Evolutionary conservation across 202 grass and related monocot species (phyloP).

Genomic region (Bolboschoenoplectus hybrid): DNA sequence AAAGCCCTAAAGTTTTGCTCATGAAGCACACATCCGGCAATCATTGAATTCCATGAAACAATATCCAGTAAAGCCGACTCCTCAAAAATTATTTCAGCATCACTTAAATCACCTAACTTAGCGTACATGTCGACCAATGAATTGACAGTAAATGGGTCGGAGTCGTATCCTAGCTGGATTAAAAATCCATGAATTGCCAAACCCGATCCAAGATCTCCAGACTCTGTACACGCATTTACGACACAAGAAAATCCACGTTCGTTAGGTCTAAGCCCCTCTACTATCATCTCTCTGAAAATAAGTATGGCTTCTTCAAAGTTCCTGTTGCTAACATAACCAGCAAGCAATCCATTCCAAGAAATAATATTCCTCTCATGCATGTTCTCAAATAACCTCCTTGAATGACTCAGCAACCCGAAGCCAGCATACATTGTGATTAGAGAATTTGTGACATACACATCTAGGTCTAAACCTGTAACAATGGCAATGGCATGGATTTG

Average conservation of each 20-base stretch:
- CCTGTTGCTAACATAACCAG: slow-evolving; percentile 71
- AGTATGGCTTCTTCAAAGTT: slow-evolving; percentile 51
- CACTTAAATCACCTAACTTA: slow-evolving; percentile 56
- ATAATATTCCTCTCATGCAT: slow-evolving; percentile 49
- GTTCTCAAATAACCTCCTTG: slow-evolving; percentile 66
- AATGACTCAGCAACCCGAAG: slow-evolving; percentile 56
- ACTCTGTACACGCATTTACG: slow-evolving; percentile 77
- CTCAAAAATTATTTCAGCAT: slow-evolving; percentile 56
- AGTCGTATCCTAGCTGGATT: slow-evolving; percentile 55
- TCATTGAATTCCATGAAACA: slow-evolving; percentile 84
- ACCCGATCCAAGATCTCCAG: slow-evolving; percentile 52
- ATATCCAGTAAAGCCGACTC: slow-evolving; percentile 58
- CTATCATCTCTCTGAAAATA: slow-evolving; percentile 66
- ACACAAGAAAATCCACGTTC: slow-evolving; percentile 74
- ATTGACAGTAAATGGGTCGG: slow-evolving; percentile 70
- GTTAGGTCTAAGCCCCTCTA: slow-evolving; percentile 51
- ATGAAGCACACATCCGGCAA: slow-evolving; percentile 77
- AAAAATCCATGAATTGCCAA: slow-evolving; percentile 61
- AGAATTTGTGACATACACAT: slow-evolving; percentile 74
- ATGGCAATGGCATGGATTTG: slow-evolving; percentile 71
- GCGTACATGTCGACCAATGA: slow-evolving; percentile 81
- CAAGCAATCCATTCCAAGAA: slow-evolving; percentile 83
- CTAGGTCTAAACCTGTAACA: slow-evolving; percentile 48
- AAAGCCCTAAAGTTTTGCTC: slow-evolving; percentile 65
- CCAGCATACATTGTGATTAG: slow-evolving; percentile 74